Percentiles rank a stretch among this genome's conserved stretches.
These are phyloP conservation scores for Ceriops tagal DNA, from an alignment of 345 rosid genomes.

Conservation along the genomic window DNA sequence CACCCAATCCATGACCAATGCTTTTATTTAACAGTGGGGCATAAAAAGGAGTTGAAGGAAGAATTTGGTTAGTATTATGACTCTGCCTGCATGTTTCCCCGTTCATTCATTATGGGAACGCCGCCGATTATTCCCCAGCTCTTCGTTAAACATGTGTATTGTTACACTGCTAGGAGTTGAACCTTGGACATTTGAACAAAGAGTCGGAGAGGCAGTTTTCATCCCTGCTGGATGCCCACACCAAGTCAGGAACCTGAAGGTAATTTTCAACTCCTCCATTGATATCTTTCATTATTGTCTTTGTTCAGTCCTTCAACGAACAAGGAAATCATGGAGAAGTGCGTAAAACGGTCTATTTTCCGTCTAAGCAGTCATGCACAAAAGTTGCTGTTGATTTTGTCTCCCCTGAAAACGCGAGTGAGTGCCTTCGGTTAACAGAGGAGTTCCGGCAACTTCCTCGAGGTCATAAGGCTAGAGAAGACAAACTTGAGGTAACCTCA, in stretches of 20 bases:
- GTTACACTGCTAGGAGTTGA: slow-evolving; percentile 51
- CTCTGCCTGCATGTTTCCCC: background rate
- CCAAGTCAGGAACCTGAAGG: slow-evolving; percentile 96
- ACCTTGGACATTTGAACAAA: slow-evolving; percentile 89
- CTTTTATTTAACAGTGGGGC: slow-evolving; percentile 63
- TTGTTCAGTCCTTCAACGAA: background rate
- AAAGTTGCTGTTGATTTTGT: slow-evolving; percentile 93
- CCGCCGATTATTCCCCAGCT: background rate
- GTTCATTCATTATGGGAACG: background rate
- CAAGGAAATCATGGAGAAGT: background rate
- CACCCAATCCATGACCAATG: slow-evolving; percentile 89
- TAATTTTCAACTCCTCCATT: slow-evolving; percentile 2
- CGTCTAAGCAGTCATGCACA: slow-evolving; percentile 64
- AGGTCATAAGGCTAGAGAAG: slow-evolving; percentile 82
- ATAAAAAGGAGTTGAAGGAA: slow-evolving; percentile 67
- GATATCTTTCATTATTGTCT: background rate
- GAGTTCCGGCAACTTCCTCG: slow-evolving; percentile 85
- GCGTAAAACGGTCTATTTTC: background rate
- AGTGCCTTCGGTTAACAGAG: slow-evolving; percentile 73
- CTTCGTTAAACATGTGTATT: background rate
- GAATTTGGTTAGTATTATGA: slow-evolving; percentile 57
- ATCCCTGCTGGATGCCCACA: slow-evolving; percentile 98
- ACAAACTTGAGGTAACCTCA: slow-evolving; percentile 77
- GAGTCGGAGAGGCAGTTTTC: slow-evolving; percentile 82
- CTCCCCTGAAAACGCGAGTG: slow-evolving; percentile 72